Percentiles rank a stretch among this genome's conserved stretches.
Evolutionary conservation across 2,329 filamentous ascomycete genomes (phyloP).

Genomic region (Aspergillus neoniger): DNA sequence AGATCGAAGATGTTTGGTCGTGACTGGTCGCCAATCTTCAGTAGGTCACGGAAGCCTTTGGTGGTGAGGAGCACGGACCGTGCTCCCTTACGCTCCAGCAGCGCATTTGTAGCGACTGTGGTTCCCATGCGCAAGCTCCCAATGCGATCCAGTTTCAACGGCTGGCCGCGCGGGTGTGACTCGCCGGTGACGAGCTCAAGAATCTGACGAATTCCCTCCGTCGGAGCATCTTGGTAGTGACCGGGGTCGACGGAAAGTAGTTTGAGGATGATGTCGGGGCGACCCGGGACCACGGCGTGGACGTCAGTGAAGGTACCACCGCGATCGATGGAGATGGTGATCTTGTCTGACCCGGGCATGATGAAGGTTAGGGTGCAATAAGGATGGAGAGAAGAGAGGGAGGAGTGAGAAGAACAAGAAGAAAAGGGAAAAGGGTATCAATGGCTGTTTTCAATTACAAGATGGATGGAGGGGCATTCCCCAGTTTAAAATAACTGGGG

Average conservation of each 20-base stretch:
- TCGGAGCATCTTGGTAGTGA: conserved; percentile 57
- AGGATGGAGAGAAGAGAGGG: not conserved
- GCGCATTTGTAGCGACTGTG: conserved; percentile 86
- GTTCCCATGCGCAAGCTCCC: conserved; percentile 82
- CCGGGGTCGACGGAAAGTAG: conserved; percentile 43
- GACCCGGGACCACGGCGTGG: conserved; percentile 40
- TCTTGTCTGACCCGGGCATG: conserved; percentile 24
- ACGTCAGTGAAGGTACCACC: conserved; percentile 46
- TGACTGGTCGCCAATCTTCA: conserved; percentile 88
- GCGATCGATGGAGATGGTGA: conserved; percentile 43
- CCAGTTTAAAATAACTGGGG: conserved; percentile 17
- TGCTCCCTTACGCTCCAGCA: conserved; percentile 87
- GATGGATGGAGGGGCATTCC: conserved; percentile 10
- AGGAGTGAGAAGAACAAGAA: not conserved
- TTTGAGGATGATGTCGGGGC: conserved; percentile 42
- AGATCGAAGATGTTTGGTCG: conserved; percentile 89
- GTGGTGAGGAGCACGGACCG: conserved; percentile 84
- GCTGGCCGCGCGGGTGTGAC: conserved; percentile 37
- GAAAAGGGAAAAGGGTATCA: not conserved
- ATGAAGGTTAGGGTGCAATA: not conserved
- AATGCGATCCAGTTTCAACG: conserved; percentile 38
- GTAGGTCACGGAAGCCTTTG: conserved; percentile 80
- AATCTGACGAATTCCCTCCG: conserved; percentile 80
- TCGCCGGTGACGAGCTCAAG: conserved; percentile 41
- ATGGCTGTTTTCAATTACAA: not conserved